Conservation (phyloP, 768 basidiomycete genomes). For the Termitomyces titanicus region DNA sequence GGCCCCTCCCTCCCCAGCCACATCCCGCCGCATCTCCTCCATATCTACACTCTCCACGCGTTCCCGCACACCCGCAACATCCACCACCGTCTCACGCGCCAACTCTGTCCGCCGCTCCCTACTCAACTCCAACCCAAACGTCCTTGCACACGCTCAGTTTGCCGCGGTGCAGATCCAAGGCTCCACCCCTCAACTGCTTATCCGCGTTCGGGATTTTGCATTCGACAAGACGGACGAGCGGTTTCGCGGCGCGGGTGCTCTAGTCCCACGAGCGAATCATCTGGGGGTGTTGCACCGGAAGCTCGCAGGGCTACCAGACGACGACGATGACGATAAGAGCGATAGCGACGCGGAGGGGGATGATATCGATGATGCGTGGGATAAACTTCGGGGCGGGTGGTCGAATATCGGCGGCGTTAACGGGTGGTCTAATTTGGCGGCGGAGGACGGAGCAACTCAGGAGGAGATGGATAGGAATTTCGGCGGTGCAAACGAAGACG, state of each 20-base stretch:
- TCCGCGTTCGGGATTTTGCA: conserved; percentile 43
- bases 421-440: conserved; percentile 19
- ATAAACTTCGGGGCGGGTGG: conserved; percentile 25
- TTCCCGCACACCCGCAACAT: conserved; percentile 9
- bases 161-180: neutral
- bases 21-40: conserved; percentile 18
- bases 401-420: conserved; percentile 21
- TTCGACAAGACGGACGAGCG: conserved; percentile 32
- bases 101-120: conserved; percentile 7
- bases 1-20: conserved; percentile 13
- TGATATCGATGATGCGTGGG: conserved; percentile 26
- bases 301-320: conserved; percentile 17
- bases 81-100: conserved; percentile 10
- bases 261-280: conserved; percentile 37
- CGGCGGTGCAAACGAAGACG: conserved; percentile 6
- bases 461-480: conserved; percentile 50
- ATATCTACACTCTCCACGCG: conserved; percentile 28
- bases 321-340: conserved; percentile 11
- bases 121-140: neutral
- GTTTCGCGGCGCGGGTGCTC: conserved; percentile 34
- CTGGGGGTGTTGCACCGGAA: conserved; percentile 29
- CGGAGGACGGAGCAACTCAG: conserved; percentile 33
- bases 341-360: conserved; percentile 16
- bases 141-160: neutral
- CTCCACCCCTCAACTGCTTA: conserved; percentile 11